phyloP scores from a whole-genome alignment of 2,329 filamentous ascomycete genomes.

The Eutypa lata region DNA sequence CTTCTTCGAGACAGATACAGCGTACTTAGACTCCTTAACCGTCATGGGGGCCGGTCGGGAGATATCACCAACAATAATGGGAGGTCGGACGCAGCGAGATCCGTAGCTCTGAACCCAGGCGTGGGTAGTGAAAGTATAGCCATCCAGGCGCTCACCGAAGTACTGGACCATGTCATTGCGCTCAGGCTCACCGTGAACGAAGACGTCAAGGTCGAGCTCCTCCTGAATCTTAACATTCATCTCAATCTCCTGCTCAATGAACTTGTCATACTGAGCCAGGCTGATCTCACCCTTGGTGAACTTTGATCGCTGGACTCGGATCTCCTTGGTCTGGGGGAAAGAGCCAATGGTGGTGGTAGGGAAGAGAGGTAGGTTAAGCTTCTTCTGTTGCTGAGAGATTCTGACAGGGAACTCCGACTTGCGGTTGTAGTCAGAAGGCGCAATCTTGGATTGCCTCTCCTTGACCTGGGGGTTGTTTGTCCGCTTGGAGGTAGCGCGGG shows the following conservation, averaged over 20 bases:
- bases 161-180: slow-evolving; percentile 99
- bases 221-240: slow-evolving; percentile 96
- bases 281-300: slow-evolving; percentile 99
- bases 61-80: slow-evolving; percentile 98
- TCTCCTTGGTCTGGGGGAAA: slow-evolving; percentile 99
- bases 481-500: slow-evolving; percentile 85
- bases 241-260: slow-evolving; percentile 98
- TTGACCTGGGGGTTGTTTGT: slow-evolving; percentile 98
- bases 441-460: slow-evolving; percentile 89
- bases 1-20: slow-evolving; percentile 92
- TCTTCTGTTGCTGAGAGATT: slow-evolving; percentile 84
- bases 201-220: slow-evolving; percentile 94
- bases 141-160: slow-evolving; percentile 95
- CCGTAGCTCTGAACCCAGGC: slow-evolving; percentile 99
- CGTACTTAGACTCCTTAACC: slow-evolving; percentile 99
- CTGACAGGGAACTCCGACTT: slow-evolving; percentile 83
- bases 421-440: slow-evolving; percentile 82
- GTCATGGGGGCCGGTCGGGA: slow-evolving; percentile 97
- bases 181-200: slow-evolving; percentile 98
- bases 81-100: slow-evolving; percentile 95
- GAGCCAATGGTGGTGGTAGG: slow-evolving; percentile 99
- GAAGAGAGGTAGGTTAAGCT: slow-evolving; percentile 93
- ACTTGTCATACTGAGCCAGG: slow-evolving; percentile 89
- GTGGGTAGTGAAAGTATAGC: slow-evolving; percentile 98
- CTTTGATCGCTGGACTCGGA: slow-evolving; percentile 94